These are phyloP conservation scores for Omphalea diandra DNA, from an alignment of 441 rosid species.

Conservation along the genomic window DNA sequence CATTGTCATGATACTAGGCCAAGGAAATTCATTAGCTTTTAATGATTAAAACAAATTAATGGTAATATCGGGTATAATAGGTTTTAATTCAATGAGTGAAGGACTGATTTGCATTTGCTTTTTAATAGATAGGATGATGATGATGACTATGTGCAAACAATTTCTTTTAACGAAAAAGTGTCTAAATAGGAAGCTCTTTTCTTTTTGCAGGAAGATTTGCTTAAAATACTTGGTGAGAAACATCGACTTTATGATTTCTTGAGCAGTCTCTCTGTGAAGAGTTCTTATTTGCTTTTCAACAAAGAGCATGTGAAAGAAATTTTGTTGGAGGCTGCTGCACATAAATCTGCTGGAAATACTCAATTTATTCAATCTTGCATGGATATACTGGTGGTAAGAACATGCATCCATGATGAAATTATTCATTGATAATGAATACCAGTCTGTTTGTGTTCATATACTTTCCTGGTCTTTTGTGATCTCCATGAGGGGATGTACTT, in stretches of 20 bases:
- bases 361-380: constrained; percentile 63
- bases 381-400: constrained; percentile 92
- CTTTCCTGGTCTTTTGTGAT: not conserved
- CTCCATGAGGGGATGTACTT: not conserved
- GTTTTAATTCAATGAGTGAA: not conserved
- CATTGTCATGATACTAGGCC: not conserved
- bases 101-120: not conserved
- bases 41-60: not conserved
- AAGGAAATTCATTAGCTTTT: not conserved
- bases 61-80: not conserved
- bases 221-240: constrained; percentile 85
- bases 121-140: not conserved
- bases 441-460: not conserved
- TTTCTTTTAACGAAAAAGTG: constrained; percentile 13
- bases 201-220: constrained; percentile 86
- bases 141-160: constrained; percentile 10
- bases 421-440: not conserved
- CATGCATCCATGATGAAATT: constrained; percentile 14
- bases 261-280: constrained; percentile 75
- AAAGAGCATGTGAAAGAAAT: constrained; percentile 93
- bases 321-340: constrained; percentile 58
- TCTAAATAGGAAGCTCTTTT: constrained; percentile 9
- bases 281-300: constrained; percentile 84
- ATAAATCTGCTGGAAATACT: constrained; percentile 64
- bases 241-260: constrained; percentile 88